Conservation (phyloP, 805 yeast genomes). For the Wickerhamomyces alni region DNA sequence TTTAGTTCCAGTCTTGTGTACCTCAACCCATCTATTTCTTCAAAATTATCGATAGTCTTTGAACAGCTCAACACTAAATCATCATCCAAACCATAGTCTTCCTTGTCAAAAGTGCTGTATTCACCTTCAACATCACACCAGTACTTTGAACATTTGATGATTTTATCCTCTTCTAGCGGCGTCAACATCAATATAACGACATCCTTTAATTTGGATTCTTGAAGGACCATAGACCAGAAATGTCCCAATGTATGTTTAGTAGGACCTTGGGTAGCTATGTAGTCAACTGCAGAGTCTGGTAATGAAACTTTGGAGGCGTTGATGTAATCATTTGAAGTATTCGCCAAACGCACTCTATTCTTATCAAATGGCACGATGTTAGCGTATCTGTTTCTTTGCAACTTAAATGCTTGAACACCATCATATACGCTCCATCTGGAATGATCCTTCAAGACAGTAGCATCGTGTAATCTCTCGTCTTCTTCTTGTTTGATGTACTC, state of each 20-base stretch:
- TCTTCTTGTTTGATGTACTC: conserved; percentile 29
- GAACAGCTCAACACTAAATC: conserved; percentile 19
- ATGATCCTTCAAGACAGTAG: conserved; percentile 20
- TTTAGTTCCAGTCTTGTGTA: conserved; percentile 16
- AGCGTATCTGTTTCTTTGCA: conserved; percentile 48
- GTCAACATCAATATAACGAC: conserved; percentile 69
- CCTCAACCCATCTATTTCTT: conserved; percentile 16
- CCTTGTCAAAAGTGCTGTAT: conserved; percentile 15
- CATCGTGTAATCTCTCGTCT: conserved; percentile 32
- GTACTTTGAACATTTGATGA: conserved; percentile 73
- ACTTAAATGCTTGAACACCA: conserved; percentile 12
- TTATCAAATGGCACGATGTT: conserved; percentile 64
- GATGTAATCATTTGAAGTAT: conserved; percentile 18
- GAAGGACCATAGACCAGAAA: conserved; percentile 83
- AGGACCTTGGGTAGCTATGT: conserved; percentile 81
- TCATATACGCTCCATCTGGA: conserved; percentile 20
- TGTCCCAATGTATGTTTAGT: conserved; percentile 65
- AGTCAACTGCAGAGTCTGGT: conserved; percentile 24
- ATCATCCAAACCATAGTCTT: conserved; percentile 6
- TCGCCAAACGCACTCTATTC: conserved; percentile 41
- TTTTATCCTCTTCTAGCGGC: conserved; percentile 61
- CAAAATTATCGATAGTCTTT: conserved; percentile 14
- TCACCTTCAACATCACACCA: conserved; percentile 52
- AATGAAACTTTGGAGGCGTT: conserved; percentile 16
- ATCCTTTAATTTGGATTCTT: conserved; percentile 51